Evolutionary conservation across 2,329 filamentous ascomycete species (phyloP).

Genomic region (Aspergillus amoenus): DNA sequence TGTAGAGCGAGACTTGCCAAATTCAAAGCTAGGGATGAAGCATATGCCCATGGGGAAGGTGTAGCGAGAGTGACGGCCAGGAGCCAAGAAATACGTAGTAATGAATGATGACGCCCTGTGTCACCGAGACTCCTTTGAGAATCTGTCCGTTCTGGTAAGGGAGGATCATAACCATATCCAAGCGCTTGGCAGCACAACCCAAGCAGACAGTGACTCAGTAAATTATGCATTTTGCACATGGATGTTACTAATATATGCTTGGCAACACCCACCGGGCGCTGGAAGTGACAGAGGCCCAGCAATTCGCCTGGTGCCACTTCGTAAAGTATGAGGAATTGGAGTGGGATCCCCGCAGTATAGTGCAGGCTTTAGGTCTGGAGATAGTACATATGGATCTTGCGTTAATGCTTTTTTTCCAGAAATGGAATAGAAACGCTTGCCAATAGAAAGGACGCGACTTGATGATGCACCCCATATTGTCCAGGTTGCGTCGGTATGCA

Average conservation of each 20-base stretch:
- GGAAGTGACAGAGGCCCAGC: neutral
- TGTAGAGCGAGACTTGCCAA: neutral
- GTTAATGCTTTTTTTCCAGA: neutral
- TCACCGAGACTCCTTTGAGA: neutral
- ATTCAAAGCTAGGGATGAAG: neutral
- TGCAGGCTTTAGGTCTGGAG: neutral
- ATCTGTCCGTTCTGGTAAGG: neutral
- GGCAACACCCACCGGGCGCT: constrained; percentile 7
- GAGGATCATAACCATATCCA: constrained; percentile 4
- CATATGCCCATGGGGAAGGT: neutral
- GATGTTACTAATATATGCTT: constrained; percentile 13
- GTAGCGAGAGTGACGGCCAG: neutral
- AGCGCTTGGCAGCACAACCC: constrained; percentile 3
- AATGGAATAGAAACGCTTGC: constrained; percentile 3
- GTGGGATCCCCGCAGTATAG: neutral
- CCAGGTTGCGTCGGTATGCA: constrained; percentile 2
- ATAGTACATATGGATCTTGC: neutral
- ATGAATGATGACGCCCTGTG: neutral
- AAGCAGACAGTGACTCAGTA: constrained; percentile 5
- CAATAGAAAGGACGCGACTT: neutral
- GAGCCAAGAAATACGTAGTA: neutral
- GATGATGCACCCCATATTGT: constrained; percentile 3
- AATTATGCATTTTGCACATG: constrained; percentile 2
- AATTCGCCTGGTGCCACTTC: neutral
- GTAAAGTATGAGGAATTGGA: neutral